Conservation (phyloP, 2,329 filamentous ascomycete genomes). For the Aspergillus thermomutatus region DNA sequence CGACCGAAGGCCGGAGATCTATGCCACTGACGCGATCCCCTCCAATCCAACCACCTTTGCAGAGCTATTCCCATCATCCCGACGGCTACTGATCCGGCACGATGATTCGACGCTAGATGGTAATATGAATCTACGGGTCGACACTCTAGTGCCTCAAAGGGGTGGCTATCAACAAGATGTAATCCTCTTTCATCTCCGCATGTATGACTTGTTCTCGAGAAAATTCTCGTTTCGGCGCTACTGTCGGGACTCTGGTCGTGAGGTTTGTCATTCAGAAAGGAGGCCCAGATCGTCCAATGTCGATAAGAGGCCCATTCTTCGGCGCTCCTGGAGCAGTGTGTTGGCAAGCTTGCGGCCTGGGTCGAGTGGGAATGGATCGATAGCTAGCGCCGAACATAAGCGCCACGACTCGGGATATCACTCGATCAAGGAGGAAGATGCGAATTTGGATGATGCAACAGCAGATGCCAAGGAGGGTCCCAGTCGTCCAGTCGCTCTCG, state of each 20-base stretch:
- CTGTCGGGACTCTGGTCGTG: constrained; percentile 85
- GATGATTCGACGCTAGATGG: constrained; percentile 88
- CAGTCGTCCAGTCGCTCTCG: constrained; percentile 46
- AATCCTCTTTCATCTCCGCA: constrained; percentile 87
- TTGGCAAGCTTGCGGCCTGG: constrained; percentile 56
- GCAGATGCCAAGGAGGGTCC: constrained; percentile 9
- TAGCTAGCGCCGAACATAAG: constrained; percentile 42
- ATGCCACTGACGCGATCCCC: constrained; percentile 65
- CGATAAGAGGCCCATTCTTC: constrained; percentile 51
- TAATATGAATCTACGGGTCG: constrained; percentile 93
- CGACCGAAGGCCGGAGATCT: constrained; percentile 53
- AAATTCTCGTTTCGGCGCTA: constrained; percentile 91
- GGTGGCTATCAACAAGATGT: constrained; percentile 61
- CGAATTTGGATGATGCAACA: constrained; percentile 22
- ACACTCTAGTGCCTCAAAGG: constrained; percentile 64
- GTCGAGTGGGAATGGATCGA: constrained; percentile 48
- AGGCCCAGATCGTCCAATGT: constrained; percentile 54
- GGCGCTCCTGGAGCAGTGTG: constrained; percentile 59
- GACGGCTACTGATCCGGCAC: constrained; percentile 77
- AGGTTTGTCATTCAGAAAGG: constrained; percentile 80
- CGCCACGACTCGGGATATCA: constrained; percentile 60
- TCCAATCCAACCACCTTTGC: constrained; percentile 81
- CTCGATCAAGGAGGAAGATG: constrained; percentile 42
- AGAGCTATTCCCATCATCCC: constrained; percentile 78
- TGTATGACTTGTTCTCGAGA: constrained; percentile 82